Conservation (phyloP, 139 green algal genomes). For the Closterium sp. region DNA sequence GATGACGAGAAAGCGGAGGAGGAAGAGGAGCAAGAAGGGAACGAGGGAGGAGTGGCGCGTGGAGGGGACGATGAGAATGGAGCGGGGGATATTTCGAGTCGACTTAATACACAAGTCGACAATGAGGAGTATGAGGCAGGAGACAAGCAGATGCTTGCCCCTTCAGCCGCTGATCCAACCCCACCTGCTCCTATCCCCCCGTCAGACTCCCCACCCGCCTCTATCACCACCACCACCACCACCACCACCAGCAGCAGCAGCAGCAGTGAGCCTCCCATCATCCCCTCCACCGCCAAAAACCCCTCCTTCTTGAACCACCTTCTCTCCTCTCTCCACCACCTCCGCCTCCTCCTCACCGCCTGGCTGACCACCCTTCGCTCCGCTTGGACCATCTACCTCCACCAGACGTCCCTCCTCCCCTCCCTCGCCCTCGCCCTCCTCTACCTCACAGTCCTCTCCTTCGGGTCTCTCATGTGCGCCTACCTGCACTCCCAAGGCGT, state of each 20-base stretch:
- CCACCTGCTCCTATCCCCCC: neutral
- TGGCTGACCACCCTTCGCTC: neutral
- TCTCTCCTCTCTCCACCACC: neutral
- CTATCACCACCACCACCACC: neutral
- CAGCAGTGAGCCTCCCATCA: neutral
- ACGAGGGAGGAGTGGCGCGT: no score
- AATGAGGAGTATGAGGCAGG: neutral
- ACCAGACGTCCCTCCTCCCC: neutral
- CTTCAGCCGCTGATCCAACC: neutral
- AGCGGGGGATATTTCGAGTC: no score
- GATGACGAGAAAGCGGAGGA: neutral
- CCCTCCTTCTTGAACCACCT: neutral
- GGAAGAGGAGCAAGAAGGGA: no score
- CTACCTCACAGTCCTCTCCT: neutral
- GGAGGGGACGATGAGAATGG: no score
- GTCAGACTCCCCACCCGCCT: neutral
- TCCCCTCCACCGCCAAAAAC: neutral
- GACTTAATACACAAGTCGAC: no score
- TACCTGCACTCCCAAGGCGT: neutral
- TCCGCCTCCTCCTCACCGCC: neutral
- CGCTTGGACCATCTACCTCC: neutral
- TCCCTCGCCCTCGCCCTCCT: neutral
- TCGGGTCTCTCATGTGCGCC: neutral
- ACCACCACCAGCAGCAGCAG: neutral
- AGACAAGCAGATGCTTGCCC: neutral